These are phyloP conservation scores for Eucalyptus sp. DNA, from an alignment of 345 rosid genomes.

Conservation along the genomic window DNA sequence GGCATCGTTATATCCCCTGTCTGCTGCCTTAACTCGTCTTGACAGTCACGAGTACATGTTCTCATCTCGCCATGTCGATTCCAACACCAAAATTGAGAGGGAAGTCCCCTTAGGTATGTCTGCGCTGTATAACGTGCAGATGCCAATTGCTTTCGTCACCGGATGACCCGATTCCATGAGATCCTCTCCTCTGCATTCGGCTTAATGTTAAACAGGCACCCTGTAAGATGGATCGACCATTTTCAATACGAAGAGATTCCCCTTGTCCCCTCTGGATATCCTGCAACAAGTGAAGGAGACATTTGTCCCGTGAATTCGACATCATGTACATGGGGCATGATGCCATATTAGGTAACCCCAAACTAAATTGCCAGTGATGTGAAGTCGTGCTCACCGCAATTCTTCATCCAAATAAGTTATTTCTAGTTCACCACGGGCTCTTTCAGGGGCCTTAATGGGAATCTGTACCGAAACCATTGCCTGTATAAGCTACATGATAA, in stretches of 20 bases:
- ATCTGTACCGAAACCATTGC: background rate
- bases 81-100: background rate
- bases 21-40: background rate
- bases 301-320: background rate
- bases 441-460: conserved; percentile 32
- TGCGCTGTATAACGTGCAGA: background rate
- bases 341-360: no score
- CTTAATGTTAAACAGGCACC: conserved; percentile 22
- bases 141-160: background rate
- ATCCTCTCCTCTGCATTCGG: background rate
- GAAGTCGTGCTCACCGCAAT: conserved; percentile 9
- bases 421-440: conserved; percentile 35
- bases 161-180: background rate
- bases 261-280: conserved; percentile 83
- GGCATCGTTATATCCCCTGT: accelerated
- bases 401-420: conserved; percentile 40
- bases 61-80: background rate
- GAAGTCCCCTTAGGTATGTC: background rate
- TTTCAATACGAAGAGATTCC: conserved; percentile 82
- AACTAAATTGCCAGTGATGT: background rate
- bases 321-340: background rate
- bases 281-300: conserved; percentile 15
- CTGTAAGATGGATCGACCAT: conserved; percentile 85
- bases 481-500: background rate
- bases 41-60: background rate